Conservation (phyloP, 805 yeast genomes). For the Monosporozyma aquatica region DNA sequence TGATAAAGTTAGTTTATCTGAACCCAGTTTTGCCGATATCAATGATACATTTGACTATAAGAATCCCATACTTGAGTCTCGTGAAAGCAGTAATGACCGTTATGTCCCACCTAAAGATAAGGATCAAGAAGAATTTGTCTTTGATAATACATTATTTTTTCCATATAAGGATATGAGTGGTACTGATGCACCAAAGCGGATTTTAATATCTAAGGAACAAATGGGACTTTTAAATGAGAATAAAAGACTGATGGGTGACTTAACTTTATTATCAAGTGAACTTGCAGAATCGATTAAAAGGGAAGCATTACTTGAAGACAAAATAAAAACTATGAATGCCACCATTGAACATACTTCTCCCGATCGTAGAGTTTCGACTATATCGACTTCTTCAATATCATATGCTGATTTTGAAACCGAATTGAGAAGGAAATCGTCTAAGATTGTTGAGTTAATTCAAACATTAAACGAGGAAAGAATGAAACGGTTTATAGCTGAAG, state of each 20-base stretch:
- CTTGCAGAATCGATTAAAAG: constrained; percentile 63
- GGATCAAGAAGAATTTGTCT: constrained; percentile 13
- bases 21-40: constrained; percentile 5
- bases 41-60: constrained; percentile 7
- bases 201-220: constrained; percentile 49
- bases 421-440: constrained; percentile 33
- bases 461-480: constrained; percentile 56
- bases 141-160: constrained; percentile 14
- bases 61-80: neutral
- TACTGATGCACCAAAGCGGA: constrained; percentile 5
- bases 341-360: neutral
- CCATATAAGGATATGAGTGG: constrained; percentile 6
- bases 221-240: constrained; percentile 53
- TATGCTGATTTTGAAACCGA: constrained; percentile 26
- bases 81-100: neutral
- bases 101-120: neutral
- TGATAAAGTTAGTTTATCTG: constrained; percentile 2
- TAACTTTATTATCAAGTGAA: constrained; percentile 61
- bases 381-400: constrained; percentile 4
- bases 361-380: neutral
- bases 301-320: constrained; percentile 52
- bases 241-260: constrained; percentile 48
- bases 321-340: constrained; percentile 15
- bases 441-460: constrained; percentile 45
- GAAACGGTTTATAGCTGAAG: constrained; percentile 62